Base-by-base conservation (phyloP, 2,329 filamentous ascomycete species). In the Sordariomycetes sp. region DNA sequence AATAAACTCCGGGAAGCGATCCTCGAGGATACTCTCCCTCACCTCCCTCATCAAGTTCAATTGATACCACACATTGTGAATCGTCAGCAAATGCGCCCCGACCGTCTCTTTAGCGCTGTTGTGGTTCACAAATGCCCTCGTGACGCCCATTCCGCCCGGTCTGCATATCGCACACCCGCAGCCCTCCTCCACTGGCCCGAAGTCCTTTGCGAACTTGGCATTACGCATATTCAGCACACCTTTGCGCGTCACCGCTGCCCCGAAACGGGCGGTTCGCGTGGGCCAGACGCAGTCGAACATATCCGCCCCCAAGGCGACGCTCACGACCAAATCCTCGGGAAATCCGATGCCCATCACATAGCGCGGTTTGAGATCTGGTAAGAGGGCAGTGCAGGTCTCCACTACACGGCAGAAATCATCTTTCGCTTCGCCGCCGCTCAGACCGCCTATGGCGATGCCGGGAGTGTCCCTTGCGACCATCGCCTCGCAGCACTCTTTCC, bases 261-360 rank as follows among this genome's bases (percentile, higher is more conserved):
- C 92, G 52, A 98, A 98, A 21, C 92, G 79, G 53, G 92, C 92
- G 23, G 92, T 98, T 35, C 92, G 72, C 5, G 92, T 96, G 2
- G 92, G 93, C 92, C 92, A 98, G 6, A 98, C 92, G 53, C 93
- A 98, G 61, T 98, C 92, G 54, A 98, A 98, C 92, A 98, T 98
- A 60, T 98, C 92, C 32, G 92, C 92, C 4, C 92, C 92, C 1
- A 98, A 70, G 2, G 92, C 92, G 4, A 95, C 80, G 34, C 86
- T 93, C 25, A 98, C 88, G 3, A 98, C 75, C 36, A 98, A 68
- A 51, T 98, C 92, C 62, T 96, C 92, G 2, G 92, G 92, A 57
- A 95, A 98, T 10, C 92, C 87, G 46, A 98, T 92, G 14, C 92
- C 92, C 93, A 98, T 98, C 37, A 98, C 90, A 61, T 98, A 98